Base-by-base conservation (phyloP, 2,329 filamentous ascomycete species). In the Xylaria sp. region DNA sequence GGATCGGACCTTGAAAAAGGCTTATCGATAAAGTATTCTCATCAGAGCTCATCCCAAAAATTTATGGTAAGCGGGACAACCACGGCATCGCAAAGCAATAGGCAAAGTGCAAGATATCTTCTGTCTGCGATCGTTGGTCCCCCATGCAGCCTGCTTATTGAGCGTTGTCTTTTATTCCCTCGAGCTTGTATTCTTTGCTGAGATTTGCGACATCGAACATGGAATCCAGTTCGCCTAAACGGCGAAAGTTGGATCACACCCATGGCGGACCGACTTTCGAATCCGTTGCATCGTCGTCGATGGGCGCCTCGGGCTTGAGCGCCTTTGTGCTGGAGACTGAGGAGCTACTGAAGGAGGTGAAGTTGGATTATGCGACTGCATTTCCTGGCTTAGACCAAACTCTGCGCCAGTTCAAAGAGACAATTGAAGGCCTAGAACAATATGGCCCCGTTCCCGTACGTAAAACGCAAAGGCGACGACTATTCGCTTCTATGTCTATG, bases 271-370 rank as follows among this genome's bases (percentile, higher is more conserved):
- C 82, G 58, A 78, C 82, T 67, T 82, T 85, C 61, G 80, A 84
- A 70, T 78, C 80, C 57, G 79, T 77, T 41, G 80, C 76, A 65
- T 76, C 83, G 3, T 77, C 82, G 44, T 78, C 82, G 46, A 82
- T 84, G 75, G 76, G 75, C 58, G 72, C 73, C 65, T 74, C 76
- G 5, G 76, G 75, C 9, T 82, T 86, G 18, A 87, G 85, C 76
- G 84, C 86, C 41, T 89, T 90, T 72, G 82, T 88, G 57, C 78
- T 90, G 59, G 86, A 90, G 78, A 87, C 88, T 2, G 86, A 89
- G 55, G 88, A 90, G 77, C 81, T 90, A 20, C 76, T 90, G 68
- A 84, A 84, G 67, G 85, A 89, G 70, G 83, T 85, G 66, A 84
- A 82, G 65, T 76, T 88, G 25, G 84, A 89, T 76, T 87, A 89